Conservation (phyloP, 2,329 filamentous ascomycete genomes). For the Plenodomus biglobosus region DNA sequence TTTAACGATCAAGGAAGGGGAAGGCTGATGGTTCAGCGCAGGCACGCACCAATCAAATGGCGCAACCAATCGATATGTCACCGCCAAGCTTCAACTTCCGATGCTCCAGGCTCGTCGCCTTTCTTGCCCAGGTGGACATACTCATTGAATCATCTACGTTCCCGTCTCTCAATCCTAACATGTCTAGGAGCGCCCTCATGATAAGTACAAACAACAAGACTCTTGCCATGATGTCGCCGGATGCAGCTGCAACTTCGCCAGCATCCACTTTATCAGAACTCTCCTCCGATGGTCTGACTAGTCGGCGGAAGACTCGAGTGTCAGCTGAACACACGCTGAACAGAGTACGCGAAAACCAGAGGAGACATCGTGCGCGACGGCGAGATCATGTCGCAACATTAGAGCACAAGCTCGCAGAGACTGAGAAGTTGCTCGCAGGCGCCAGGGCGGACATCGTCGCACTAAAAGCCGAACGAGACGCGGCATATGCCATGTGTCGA, state of each 20-base stretch:
- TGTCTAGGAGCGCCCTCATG: background rate
- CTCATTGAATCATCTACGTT: background rate
- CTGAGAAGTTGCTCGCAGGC: slow-evolving; percentile 27
- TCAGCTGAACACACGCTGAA: slow-evolving; percentile 42
- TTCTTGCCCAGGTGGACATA: slow-evolving; percentile 1
- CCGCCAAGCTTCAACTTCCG: slow-evolving; percentile 24
- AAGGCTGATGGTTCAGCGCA: background rate
- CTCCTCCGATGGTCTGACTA: slow-evolving; percentile 9
- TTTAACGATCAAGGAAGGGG: background rate
- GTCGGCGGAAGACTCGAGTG: slow-evolving; percentile 24
- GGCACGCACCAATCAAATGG: background rate
- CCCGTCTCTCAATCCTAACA: too few relatives aligned
- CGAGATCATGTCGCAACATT: slow-evolving; percentile 47
- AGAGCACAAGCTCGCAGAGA: slow-evolving; percentile 39
- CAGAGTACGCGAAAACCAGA: slow-evolving; percentile 56
- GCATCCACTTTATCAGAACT: slow-evolving; percentile 13
- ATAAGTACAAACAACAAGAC: background rate
- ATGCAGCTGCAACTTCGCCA: slow-evolving; percentile 8
- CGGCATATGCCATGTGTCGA: slow-evolving; percentile 8
- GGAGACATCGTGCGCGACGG: slow-evolving; percentile 52
- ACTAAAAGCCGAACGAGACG: slow-evolving; percentile 24
- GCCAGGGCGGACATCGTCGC: slow-evolving; percentile 30
- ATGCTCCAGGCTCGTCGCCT: slow-evolving; percentile 13
- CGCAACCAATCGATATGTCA: slow-evolving; percentile 27
- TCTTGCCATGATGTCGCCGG: slow-evolving; percentile 5